phyloP scores from a whole-genome alignment of 495 filamentous ascomycete genomes.

The Xylaria palmicola region DNA sequence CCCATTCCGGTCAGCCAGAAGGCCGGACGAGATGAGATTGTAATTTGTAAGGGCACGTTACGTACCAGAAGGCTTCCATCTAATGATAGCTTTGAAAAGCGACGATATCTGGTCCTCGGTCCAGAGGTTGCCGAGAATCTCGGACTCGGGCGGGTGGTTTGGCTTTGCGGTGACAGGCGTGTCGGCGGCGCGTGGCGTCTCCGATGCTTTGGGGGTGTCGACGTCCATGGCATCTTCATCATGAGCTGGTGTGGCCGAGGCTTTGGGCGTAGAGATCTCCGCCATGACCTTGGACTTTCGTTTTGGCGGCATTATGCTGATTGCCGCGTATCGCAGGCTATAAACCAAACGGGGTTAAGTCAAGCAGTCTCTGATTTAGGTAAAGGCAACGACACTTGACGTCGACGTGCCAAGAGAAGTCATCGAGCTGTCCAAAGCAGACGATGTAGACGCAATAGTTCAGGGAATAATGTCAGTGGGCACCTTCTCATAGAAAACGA shows the following conservation, averaged over 20 bases:
- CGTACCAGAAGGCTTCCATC: constrained; percentile 91
- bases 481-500: too few species aligned
- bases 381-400: neutral
- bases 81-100: constrained; percentile 82
- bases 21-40: neutral
- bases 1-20: neutral
- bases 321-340: neutral
- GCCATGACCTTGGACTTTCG: constrained; percentile 30
- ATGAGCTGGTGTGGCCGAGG: constrained; percentile 40
- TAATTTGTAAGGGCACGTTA: constrained; percentile 9
- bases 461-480: too few species aligned
- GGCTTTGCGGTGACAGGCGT: constrained; percentile 36
- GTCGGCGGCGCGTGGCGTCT: constrained; percentile 41
- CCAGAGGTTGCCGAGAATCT: constrained; percentile 70
- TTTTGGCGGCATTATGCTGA: constrained; percentile 66
- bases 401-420: neutral
- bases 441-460: neutral
- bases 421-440: neutral
- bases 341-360: too few species aligned
- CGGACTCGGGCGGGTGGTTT: constrained; percentile 28
- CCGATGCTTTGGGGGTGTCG: constrained; percentile 42
- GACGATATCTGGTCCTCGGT: constrained; percentile 93
- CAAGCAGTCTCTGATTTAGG: too few species aligned
- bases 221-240: constrained; percentile 55
- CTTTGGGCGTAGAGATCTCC: constrained; percentile 32